Conservation (phyloP, 768 basidiomycete genomes). For the Lactarius evosmus region DNA sequence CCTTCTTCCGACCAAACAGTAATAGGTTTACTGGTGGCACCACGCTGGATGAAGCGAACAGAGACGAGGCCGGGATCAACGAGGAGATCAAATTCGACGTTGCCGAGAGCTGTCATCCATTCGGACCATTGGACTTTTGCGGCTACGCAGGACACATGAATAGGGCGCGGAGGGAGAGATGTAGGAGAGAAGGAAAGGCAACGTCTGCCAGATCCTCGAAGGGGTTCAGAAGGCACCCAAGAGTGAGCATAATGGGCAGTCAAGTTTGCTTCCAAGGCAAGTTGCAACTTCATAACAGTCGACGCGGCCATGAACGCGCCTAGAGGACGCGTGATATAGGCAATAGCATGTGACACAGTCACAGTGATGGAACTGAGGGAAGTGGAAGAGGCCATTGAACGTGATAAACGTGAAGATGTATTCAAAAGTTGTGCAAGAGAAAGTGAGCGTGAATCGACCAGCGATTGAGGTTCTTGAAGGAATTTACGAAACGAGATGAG, state of each 20-base stretch:
- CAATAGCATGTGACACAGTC: slow-evolving; percentile 70
- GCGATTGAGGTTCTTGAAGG: slow-evolving; percentile 50
- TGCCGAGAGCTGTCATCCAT: slow-evolving; percentile 70
- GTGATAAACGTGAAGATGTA: slow-evolving; percentile 16
- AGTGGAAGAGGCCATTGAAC: slow-evolving; percentile 29
- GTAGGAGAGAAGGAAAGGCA: slow-evolving; percentile 69
- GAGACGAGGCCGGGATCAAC: slow-evolving; percentile 78
- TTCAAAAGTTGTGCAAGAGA: slow-evolving; percentile 28
- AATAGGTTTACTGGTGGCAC: slow-evolving; percentile 44
- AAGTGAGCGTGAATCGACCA: slow-evolving; percentile 51
- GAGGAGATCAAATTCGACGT: slow-evolving; percentile 72
- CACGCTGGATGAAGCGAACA: slow-evolving; percentile 50
- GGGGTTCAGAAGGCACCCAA: slow-evolving; percentile 63
- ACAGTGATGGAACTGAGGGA: slow-evolving; percentile 50
- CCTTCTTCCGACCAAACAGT: slow-evolving; percentile 66
- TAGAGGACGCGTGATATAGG: slow-evolving; percentile 69
- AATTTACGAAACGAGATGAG: slow-evolving; percentile 33
- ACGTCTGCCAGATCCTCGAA: slow-evolving; percentile 66
- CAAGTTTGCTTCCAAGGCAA: slow-evolving; percentile 70
- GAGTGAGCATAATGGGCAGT: slow-evolving; percentile 62
- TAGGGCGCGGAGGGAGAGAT: slow-evolving; percentile 64
- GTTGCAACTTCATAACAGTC: slow-evolving; percentile 65
- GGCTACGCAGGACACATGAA: slow-evolving; percentile 68
- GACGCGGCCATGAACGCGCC: slow-evolving; percentile 53
- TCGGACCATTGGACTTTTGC: slow-evolving; percentile 76